phyloP scores from a whole-genome alignment of 2,329 filamentous ascomycete genomes.

The Arthrocladium fulminans region DNA sequence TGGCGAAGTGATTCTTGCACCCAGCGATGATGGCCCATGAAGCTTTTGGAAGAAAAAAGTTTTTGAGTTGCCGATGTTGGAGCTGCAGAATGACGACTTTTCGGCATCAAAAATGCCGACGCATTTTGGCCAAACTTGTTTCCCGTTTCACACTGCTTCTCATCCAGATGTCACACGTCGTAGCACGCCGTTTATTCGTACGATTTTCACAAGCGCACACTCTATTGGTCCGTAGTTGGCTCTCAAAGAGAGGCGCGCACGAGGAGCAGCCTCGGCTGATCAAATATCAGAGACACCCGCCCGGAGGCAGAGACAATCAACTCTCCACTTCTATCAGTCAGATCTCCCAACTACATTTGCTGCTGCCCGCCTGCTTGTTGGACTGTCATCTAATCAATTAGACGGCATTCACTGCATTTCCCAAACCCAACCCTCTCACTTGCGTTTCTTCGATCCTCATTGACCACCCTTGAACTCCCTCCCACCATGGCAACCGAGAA shows the following conservation, averaged over 20 bases:
- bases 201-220: too few species aligned
- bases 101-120: background rate
- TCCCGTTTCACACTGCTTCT: too few species aligned
- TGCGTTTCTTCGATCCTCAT: background rate
- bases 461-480: background rate
- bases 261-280: too few species aligned
- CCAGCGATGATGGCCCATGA: background rate
- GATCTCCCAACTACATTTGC: too few species aligned
- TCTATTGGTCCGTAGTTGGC: too few species aligned
- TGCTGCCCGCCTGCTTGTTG: too few species aligned
- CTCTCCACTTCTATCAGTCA: too few species aligned
- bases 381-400: background rate
- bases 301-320: too few species aligned
- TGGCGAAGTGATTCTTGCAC: background rate
- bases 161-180: too few species aligned
- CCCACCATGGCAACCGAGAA: background rate
- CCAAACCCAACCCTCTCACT: background rate
- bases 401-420: background rate
- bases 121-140: background rate
- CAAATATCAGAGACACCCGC: too few species aligned
- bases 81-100: slow-evolving; percentile 1
- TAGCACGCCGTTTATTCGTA: too few species aligned
- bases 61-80: background rate
- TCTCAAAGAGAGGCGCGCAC: too few species aligned
- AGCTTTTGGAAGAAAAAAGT: background rate